phyloP scores from a whole-genome alignment of 2,329 filamentous ascomycete genomes.

The Stachybotrys chlorohalonatus region DNA sequence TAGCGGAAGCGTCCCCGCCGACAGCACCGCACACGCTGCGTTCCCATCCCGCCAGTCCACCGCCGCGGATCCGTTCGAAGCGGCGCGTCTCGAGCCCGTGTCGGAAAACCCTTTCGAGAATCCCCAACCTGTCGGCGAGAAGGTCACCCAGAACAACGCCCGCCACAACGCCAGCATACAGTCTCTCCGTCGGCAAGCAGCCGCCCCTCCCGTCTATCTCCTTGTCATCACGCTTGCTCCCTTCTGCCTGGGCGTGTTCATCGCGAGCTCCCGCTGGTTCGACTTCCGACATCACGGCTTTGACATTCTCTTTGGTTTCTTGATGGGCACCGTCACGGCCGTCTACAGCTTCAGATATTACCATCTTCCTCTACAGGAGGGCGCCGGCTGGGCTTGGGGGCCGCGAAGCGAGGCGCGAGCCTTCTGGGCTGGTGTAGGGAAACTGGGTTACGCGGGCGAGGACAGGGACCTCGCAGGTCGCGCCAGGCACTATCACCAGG shows the following conservation, averaged over 20 bases:
- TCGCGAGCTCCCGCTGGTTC: conserved; percentile 77
- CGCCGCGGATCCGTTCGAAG: conserved; percentile 28
- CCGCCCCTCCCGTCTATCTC: conserved; percentile 74
- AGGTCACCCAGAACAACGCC: conserved; percentile 9
- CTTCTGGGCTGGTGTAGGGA: conserved; percentile 68
- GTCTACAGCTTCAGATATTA: conserved; percentile 78
- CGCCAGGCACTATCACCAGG: neutral
- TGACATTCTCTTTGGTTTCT: conserved; percentile 77
- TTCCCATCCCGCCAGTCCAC: conserved; percentile 58
- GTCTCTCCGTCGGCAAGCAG: conserved; percentile 56
- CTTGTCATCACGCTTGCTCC: conserved; percentile 62
- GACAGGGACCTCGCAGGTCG: conserved; percentile 13
- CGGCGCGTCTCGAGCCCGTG: conserved; percentile 9
- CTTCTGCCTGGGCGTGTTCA: conserved; percentile 67
- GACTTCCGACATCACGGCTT: conserved; percentile 90
- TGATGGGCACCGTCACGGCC: conserved; percentile 64
- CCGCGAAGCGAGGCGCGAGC: conserved; percentile 63
- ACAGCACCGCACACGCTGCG: conserved; percentile 48
- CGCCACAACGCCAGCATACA: conserved; percentile 22
- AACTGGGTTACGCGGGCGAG: conserved; percentile 44
- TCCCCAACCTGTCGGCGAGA: conserved; percentile 15
- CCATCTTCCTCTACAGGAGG: conserved; percentile 64
- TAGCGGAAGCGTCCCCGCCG: conserved; percentile 32
- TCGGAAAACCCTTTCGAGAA: conserved; percentile 9
- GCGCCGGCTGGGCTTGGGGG: conserved; percentile 85